phyloP scores from a whole-genome alignment of 1,284 basidiomycete species.

The Cryptococcus sp. region DNA sequence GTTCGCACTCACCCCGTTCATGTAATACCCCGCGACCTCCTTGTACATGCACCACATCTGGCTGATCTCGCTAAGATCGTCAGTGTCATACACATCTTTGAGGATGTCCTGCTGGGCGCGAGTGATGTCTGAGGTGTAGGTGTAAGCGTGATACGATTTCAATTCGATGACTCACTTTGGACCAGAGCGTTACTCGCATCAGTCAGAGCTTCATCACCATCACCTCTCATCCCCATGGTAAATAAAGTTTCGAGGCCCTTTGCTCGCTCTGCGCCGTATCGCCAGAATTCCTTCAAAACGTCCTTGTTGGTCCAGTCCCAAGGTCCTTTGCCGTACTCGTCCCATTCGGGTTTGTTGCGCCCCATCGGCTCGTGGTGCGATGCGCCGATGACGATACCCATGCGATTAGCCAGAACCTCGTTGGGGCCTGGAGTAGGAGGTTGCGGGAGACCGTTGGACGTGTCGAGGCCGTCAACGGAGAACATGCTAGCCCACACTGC shows the following conservation, averaged over 20 bases:
- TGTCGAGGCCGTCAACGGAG: slow-evolving; percentile 61
- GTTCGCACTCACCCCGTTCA: slow-evolving; percentile 61
- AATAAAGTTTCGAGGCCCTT: slow-evolving; percentile 37
- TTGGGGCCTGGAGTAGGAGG: slow-evolving; percentile 54
- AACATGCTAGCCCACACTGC: slow-evolving; percentile 60
- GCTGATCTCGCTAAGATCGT: slow-evolving; percentile 12
- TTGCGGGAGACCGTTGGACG: slow-evolving; percentile 18
- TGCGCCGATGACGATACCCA: slow-evolving; percentile 67
- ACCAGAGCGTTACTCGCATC: slow-evolving; percentile 26
- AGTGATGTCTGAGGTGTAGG: slow-evolving; percentile 58
- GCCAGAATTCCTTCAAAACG: slow-evolving; percentile 30
- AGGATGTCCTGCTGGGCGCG: slow-evolving; percentile 65
- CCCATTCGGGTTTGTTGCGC: slow-evolving; percentile 41
- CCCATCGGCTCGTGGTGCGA: slow-evolving; percentile 53
- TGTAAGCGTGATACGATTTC: slow-evolving; percentile 2
- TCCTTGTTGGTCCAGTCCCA: slow-evolving; percentile 36
- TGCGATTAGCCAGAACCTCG: slow-evolving; percentile 64
- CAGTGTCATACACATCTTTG: slow-evolving; percentile 58
- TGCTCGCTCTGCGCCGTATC: slow-evolving; percentile 37
- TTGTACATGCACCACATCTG: slow-evolving; percentile 52
- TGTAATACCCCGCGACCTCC: slow-evolving; percentile 65
- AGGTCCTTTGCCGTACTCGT: slow-evolving; percentile 16
- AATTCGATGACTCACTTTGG: slow-evolving; percentile 20
- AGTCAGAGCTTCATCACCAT: slow-evolving; percentile 35
- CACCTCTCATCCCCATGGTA: slow-evolving; percentile 45